phyloP scores from a whole-genome alignment of 108 stramenopile species.

The Cyclotella distinguenda region DNA sequence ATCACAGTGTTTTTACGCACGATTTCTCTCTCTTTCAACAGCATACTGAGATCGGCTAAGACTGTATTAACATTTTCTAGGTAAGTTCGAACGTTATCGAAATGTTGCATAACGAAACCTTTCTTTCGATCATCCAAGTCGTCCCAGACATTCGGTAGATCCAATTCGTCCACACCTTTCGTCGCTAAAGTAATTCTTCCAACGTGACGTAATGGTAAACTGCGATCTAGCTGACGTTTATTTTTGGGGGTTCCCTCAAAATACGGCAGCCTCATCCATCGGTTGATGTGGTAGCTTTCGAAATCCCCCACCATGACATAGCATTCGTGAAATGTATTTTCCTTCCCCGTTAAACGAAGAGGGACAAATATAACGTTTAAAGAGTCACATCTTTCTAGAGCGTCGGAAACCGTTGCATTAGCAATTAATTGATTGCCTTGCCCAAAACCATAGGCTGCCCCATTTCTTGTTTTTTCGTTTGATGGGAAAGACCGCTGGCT shows the following conservation, averaged over 20 bases:
- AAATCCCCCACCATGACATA: constrained; percentile 28
- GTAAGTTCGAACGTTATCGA: constrained; percentile 31
- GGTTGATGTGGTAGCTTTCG: constrained; percentile 52
- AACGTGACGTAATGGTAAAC: constrained; percentile 36
- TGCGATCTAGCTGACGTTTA: constrained; percentile 18
- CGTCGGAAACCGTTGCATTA: constrained; percentile 27
- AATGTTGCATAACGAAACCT: constrained; percentile 37
- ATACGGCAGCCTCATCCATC: constrained; percentile 41
- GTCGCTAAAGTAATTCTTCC: constrained; percentile 30
- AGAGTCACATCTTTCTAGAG: constrained; percentile 37
- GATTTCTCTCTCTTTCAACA: constrained; percentile 20
- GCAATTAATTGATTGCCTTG: constrained; percentile 9
- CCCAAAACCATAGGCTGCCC: constrained; percentile 12
- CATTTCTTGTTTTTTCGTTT: background rate
- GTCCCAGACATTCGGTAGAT: constrained; percentile 28
- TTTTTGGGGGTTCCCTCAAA: constrained; percentile 14
- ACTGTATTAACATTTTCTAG: constrained; percentile 43
- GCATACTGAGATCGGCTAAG: constrained; percentile 27
- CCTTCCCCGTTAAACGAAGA: background rate
- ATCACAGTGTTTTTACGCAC: constrained; percentile 63
- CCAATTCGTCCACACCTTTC: constrained; percentile 32
- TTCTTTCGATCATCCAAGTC: constrained; percentile 17
- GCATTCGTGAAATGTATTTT: constrained; percentile 18
- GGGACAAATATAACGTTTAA: constrained; percentile 40
- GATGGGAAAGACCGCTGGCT: constrained; percentile 10